Conservation (phyloP, 2,329 filamentous ascomycete genomes). For the Cladophialophora yegresii region DNA sequence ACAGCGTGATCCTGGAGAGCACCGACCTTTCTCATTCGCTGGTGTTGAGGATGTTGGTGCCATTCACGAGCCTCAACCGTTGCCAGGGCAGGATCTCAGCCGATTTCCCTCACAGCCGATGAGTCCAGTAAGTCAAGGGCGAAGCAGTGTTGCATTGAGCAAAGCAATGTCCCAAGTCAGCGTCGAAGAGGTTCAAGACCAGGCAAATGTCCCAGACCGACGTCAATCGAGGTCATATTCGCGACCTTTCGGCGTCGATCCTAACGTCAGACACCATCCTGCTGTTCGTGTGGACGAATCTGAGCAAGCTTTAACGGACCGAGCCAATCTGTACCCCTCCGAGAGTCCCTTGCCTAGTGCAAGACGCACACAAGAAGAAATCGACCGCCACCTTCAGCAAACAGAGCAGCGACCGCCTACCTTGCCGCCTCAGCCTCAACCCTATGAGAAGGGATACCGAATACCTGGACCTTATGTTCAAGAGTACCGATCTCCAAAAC, state of each 20-base stretch:
- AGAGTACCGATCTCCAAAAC: slow-evolving; percentile 34
- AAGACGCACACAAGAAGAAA: slow-evolving; percentile 27
- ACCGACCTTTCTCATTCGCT: slow-evolving; percentile 28
- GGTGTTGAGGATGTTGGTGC: slow-evolving; percentile 23
- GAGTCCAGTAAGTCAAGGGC: slow-evolving; percentile 28
- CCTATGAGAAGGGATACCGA: slow-evolving; percentile 29
- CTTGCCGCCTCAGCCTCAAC: slow-evolving; percentile 1
- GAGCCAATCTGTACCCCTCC: slow-evolving; percentile 24
- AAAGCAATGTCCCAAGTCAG: slow-evolving; percentile 31
- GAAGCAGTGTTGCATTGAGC: slow-evolving; percentile 22
- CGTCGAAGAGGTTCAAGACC: slow-evolving; percentile 27
- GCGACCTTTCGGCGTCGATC: slow-evolving; percentile 25
- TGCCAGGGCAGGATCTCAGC: slow-evolving; percentile 10
- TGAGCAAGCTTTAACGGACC: slow-evolving; percentile 19
- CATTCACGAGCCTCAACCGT: slow-evolving; percentile 13
- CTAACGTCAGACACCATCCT: slow-evolving; percentile 25
- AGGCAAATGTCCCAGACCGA: slow-evolving; percentile 12
- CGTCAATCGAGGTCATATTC: slow-evolving; percentile 30
- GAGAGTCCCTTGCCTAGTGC: slow-evolving; percentile 34
- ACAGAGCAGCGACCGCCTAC: slow-evolving; percentile 11
- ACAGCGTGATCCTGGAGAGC: neutral
- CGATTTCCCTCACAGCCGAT: slow-evolving; percentile 20
- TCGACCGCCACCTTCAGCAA: slow-evolving; percentile 23
- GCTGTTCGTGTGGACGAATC: slow-evolving; percentile 16
- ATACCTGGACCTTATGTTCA: slow-evolving; percentile 37